phyloP scores from a whole-genome alignment of 257 asterid species.

The Solanum boliviense region DNA sequence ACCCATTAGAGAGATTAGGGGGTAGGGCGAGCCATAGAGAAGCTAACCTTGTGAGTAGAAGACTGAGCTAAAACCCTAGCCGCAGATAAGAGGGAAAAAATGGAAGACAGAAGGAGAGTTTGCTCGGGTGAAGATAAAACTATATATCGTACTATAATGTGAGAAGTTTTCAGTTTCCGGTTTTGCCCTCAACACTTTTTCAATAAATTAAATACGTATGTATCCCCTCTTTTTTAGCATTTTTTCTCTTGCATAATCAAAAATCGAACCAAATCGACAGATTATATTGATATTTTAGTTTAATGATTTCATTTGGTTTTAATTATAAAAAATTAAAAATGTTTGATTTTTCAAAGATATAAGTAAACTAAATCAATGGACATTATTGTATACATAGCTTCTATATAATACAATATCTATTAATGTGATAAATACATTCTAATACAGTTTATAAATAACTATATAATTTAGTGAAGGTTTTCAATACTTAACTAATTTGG shows the following conservation, averaged over 20 bases:
- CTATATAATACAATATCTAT: background rate
- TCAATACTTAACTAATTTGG: background rate
- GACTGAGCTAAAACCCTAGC: constrained; percentile 1
- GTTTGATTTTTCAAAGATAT: background rate
- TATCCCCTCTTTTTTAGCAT: background rate
- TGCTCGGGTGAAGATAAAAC: background rate
- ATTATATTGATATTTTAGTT: background rate
- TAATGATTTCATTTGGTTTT: background rate
- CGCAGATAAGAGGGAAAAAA: background rate
- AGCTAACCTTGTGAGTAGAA: background rate
- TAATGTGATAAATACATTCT: no score
- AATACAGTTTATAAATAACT: no score
- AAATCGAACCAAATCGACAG: background rate
- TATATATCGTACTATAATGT: background rate
- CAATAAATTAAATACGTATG: background rate
- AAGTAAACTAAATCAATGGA: background rate
- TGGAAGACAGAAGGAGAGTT: background rate
- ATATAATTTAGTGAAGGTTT: no score
- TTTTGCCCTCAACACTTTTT: background rate
- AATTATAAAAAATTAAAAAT: no score
- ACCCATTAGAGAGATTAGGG: background rate
- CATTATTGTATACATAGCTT: background rate
- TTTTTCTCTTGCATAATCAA: background rate
- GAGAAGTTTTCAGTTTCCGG: background rate
- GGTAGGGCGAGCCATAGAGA: background rate